Percentiles rank a stretch among this genome's conserved stretches.
phyloP scores from a whole-genome alignment of 163 green algal species.

The Scenedesmus sp. region DNA sequence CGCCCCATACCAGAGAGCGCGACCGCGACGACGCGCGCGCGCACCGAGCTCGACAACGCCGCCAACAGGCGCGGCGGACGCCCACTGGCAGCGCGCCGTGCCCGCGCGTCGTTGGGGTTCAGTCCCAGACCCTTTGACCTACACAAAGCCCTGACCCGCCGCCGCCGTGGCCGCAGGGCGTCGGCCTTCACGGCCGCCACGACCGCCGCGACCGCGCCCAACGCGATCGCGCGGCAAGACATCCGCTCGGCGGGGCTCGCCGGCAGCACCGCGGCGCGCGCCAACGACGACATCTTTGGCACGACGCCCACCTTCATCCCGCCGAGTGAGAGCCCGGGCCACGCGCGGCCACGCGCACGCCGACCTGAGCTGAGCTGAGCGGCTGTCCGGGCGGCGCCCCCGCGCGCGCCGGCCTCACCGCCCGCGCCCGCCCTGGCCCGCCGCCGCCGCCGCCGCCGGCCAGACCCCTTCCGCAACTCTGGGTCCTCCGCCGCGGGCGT shows the following conservation, averaged over 20 bases:
- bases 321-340: neutral
- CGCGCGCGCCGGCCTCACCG: too few relatives aligned
- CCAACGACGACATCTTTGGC: constrained; percentile 21
- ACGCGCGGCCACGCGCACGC: too few relatives aligned
- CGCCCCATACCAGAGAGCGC: neutral
- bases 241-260: neutral
- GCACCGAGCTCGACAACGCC: neutral
- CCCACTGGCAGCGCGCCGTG: neutral
- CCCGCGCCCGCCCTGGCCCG: too few relatives aligned
- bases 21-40: neutral
- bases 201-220: neutral
- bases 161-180: neutral
- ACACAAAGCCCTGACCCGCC: neutral
- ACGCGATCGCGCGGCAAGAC: neutral
- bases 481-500: neutral
- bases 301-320: neutral
- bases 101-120: too few relatives aligned
- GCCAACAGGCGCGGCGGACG: constrained; percentile 8
- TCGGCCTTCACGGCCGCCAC: neutral
- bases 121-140: neutral
- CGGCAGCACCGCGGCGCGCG: neutral
- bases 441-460: too few relatives aligned
- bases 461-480: neutral
- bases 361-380: too few relatives aligned
- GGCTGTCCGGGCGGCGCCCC: too few relatives aligned